These are phyloP conservation scores for Neonectria magnoliae DNA, from an alignment of 2,329 filamentous ascomycete genomes.

Conservation along the genomic window DNA sequence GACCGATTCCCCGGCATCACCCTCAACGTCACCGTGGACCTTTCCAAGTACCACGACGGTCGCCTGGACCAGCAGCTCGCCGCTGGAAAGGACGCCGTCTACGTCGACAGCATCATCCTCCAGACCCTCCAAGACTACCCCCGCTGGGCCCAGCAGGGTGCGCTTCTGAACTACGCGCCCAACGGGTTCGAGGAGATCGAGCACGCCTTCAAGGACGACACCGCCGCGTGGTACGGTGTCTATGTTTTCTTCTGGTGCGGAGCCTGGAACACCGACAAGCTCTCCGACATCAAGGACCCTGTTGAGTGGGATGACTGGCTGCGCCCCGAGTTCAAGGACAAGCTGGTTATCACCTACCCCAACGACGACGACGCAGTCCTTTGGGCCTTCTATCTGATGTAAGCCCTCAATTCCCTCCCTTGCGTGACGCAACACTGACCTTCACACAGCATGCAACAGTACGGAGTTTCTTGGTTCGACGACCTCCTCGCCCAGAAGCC, in stretches of 20 bases:
- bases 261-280: conserved; percentile 42
- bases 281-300: conserved; percentile 46
- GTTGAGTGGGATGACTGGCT: conserved; percentile 54
- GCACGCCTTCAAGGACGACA: conserved; percentile 48
- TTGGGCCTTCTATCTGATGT: conserved; percentile 61
- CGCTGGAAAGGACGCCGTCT: conserved; percentile 43
- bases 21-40: conserved; percentile 63
- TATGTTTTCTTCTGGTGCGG: conserved; percentile 51
- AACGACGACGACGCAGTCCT: conserved; percentile 68
- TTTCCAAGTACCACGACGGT: conserved; percentile 65
- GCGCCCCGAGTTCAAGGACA: conserved; percentile 62
- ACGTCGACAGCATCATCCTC: conserved; percentile 54
- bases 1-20: conserved; percentile 59
- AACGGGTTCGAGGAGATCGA: conserved; percentile 56
- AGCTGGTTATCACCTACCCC: conserved; percentile 64
- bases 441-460: conserved; percentile 46
- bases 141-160: conserved; percentile 59
- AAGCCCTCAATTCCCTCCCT: conserved; percentile 33
- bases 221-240: conserved; percentile 53
- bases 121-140: conserved; percentile 64
- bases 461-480: conserved; percentile 60
- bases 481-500: conserved; percentile 59
- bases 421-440: background rate
- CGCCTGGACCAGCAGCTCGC: conserved; percentile 58
- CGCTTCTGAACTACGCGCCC: conserved; percentile 61